A percentile compares a stretch with the other conserved stretches of the same genome.
Conservation (phyloP, 768 basidiomycete genomes). For the Auricularia heimuer region DNA sequence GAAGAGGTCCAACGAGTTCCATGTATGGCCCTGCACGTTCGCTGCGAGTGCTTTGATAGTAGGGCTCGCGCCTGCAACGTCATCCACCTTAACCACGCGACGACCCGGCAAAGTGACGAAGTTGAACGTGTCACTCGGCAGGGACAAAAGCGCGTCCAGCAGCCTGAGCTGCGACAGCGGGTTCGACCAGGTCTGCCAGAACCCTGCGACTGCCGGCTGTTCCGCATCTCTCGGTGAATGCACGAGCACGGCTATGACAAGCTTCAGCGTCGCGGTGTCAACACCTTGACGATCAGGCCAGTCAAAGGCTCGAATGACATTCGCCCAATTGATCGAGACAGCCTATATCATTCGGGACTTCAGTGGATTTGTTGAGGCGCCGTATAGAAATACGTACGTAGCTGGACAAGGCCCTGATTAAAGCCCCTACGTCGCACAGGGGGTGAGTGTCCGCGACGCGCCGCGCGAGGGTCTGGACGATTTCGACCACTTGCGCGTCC, state of each 20-base stretch:
- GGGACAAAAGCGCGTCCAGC: slow-evolving; percentile 77
- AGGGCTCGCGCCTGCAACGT: slow-evolving; percentile 73
- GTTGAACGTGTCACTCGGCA: slow-evolving; percentile 86
- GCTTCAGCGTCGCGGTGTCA: slow-evolving; percentile 81
- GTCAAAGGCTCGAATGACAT: slow-evolving; percentile 80
- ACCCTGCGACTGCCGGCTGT: slow-evolving; percentile 72
- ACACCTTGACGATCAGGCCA: slow-evolving; percentile 72
- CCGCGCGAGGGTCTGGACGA: slow-evolving; percentile 56
- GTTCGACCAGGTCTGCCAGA: slow-evolving; percentile 82
- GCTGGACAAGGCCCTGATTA: slow-evolving; percentile 63
- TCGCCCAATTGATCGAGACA: slow-evolving; percentile 65
- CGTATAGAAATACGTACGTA: slow-evolving; percentile 43
- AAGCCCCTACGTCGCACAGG: slow-evolving; percentile 63
- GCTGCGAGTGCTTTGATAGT: slow-evolving; percentile 88
- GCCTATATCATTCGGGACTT: slow-evolving; percentile 32
- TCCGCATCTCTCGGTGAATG: slow-evolving; percentile 70
- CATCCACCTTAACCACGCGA: slow-evolving; percentile 79
- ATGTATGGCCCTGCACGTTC: slow-evolving; percentile 84
- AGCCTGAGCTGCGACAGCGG: slow-evolving; percentile 77
- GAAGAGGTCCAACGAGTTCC: slow-evolving; percentile 90
- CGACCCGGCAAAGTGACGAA: slow-evolving; percentile 81
- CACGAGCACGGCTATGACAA: slow-evolving; percentile 79
- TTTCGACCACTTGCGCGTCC: slow-evolving; percentile 61
- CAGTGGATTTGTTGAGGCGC: neutral
- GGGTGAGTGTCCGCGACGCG: slow-evolving; percentile 62